A percentile compares a stretch with the other conserved stretches of the same genome.
These are phyloP conservation scores for Beauveria sp. DNA, from an alignment of 2,329 filamentous ascomycete genomes.

Conservation along the genomic window DNA sequence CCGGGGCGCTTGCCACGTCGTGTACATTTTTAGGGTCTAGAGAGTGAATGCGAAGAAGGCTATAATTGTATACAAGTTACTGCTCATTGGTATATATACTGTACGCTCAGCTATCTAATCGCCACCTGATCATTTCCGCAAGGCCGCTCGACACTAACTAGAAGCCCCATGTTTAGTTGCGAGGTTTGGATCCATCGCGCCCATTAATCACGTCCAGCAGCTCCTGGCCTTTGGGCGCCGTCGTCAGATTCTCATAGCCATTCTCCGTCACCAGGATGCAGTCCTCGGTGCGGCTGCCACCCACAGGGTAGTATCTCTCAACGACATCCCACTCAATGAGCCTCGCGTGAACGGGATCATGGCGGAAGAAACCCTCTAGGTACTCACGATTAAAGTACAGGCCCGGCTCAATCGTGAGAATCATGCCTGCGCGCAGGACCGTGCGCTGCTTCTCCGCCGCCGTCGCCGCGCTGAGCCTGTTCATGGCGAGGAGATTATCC, in stretches of 20 bases:
- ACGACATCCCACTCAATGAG: slow-evolving; percentile 61
- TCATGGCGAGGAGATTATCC: slow-evolving; percentile 24
- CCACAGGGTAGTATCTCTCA: slow-evolving; percentile 66
- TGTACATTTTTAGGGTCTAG: background rate
- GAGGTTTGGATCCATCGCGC: slow-evolving; percentile 3
- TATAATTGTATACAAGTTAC: background rate
- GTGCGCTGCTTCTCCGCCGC: slow-evolving; percentile 27
- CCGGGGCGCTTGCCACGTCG: background rate
- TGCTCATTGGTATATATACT: background rate
- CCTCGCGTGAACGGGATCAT: slow-evolving; percentile 47
- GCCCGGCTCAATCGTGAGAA: slow-evolving; percentile 75
- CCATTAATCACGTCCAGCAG: slow-evolving; percentile 55
- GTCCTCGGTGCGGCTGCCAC: slow-evolving; percentile 90
- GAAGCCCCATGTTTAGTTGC: background rate
- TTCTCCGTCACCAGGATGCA: slow-evolving; percentile 72
- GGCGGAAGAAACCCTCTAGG: slow-evolving; percentile 61
- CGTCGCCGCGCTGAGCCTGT: slow-evolving; percentile 15
- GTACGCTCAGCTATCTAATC: background rate
- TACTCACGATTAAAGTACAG: slow-evolving; percentile 71
- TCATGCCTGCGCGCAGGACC: slow-evolving; percentile 51
- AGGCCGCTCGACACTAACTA: background rate
- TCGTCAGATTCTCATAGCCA: slow-evolving; percentile 78
- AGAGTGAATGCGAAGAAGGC: background rate
- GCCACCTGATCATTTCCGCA: background rate
- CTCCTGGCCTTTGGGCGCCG: slow-evolving; percentile 68